These are phyloP conservation scores for Agrostemma githago DNA, from an alignment of 148 eudicot species.

Conservation along the genomic window DNA sequence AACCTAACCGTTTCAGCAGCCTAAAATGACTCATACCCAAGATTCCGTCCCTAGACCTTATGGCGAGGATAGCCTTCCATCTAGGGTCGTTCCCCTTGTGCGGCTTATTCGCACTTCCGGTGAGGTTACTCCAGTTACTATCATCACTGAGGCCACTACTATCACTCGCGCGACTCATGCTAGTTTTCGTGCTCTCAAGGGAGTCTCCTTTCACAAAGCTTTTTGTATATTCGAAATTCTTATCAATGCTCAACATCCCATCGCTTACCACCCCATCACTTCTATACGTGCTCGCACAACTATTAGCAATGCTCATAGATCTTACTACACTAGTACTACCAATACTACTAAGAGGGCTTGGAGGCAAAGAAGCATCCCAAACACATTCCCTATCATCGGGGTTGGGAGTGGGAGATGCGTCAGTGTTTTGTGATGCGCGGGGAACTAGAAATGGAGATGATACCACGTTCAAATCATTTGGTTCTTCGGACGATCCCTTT, in stretches of 20 bases:
- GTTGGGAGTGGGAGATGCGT: slow-evolving; percentile 36
- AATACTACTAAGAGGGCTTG: slow-evolving; percentile 83
- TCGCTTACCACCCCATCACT: slow-evolving; percentile 68
- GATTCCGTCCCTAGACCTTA: slow-evolving; percentile 61
- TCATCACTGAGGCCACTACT: slow-evolving; percentile 95
- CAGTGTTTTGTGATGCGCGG: slow-evolving; percentile 53
- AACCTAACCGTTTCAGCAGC: slow-evolving; percentile 66
- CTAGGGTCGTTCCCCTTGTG: slow-evolving; percentile 91
- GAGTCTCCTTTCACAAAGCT: slow-evolving; percentile 60
- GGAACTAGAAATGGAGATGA: slow-evolving; percentile 40
- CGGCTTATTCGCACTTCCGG: slow-evolving; percentile 89
- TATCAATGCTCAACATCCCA: slow-evolving; percentile 73
- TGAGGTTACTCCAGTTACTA: slow-evolving; percentile 87
- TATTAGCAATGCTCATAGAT: slow-evolving; percentile 80
- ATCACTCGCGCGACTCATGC: slow-evolving; percentile 80
- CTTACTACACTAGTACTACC: slow-evolving; percentile 56
- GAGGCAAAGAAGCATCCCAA: slow-evolving; percentile 89
- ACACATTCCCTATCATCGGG: slow-evolving; percentile 76
- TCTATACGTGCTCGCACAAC: slow-evolving; percentile 65
- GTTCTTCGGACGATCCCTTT: slow-evolving; percentile 46
- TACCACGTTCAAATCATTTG: slow-evolving; percentile 32
- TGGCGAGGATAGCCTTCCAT: slow-evolving; percentile 88
- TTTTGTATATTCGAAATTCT: slow-evolving; percentile 54
- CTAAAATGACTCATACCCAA: slow-evolving; percentile 89
- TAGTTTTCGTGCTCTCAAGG: slow-evolving; percentile 79